Percentiles rank a stretch among this genome's conserved stretches.
Evolutionary conservation across 768 basidiomycete genomes (phyloP).

Genomic region (Lentinula raphanica): DNA sequence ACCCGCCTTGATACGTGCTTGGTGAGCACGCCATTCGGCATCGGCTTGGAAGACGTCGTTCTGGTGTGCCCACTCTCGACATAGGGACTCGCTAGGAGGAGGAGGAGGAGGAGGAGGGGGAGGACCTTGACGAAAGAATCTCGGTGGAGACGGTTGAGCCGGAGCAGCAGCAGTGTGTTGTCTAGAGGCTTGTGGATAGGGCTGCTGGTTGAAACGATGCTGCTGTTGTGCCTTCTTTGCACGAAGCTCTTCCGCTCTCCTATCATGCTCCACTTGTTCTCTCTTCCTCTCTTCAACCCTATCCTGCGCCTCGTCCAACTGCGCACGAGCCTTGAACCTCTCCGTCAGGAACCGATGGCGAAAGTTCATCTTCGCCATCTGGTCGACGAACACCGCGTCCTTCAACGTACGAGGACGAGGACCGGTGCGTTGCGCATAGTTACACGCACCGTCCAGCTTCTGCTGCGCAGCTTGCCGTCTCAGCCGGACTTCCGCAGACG

Average conservation of each 20-base stretch:
- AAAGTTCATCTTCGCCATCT: background rate
- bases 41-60: background rate
- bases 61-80: background rate
- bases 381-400: background rate
- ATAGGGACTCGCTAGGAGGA: background rate
- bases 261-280: background rate
- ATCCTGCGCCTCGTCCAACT: background rate
- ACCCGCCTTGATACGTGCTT: background rate
- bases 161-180: too few species aligned
- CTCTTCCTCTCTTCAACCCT: background rate
- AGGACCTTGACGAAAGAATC: too few species aligned
- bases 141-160: too few species aligned
- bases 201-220: background rate
- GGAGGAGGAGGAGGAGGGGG: background rate
- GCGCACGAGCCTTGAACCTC: background rate
- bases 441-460: background rate
- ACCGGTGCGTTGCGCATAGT: background rate
- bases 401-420: background rate
- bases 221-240: background rate
- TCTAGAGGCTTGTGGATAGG: too few species aligned
- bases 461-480: background rate
- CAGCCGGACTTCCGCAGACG: background rate
- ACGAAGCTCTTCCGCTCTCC: background rate
- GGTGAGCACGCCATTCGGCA: background rate
- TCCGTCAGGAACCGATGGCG: background rate